These are phyloP conservation scores for Dryadomyces quercus-mongolicae DNA, from an alignment of 2,329 filamentous ascomycete genomes.

Conservation along the genomic window DNA sequence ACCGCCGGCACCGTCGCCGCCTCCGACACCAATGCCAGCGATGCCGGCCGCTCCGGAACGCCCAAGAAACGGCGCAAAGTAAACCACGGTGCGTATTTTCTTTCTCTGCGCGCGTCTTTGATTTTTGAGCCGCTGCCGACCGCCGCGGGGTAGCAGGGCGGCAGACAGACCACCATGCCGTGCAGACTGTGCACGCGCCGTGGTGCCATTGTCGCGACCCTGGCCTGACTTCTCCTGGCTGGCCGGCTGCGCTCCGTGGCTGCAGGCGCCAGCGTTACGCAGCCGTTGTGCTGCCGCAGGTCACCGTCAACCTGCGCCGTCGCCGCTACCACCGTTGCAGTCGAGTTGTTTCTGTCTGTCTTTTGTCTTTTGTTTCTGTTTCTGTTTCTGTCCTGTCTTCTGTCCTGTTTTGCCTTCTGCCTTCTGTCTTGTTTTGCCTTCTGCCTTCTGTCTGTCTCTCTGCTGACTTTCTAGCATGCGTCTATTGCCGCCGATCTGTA, in stretches of 20 bases:
- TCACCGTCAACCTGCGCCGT: not conserved
- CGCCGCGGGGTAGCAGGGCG: too few relatives aligned
- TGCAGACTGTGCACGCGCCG: not conserved
- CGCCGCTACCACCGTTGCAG: too few relatives aligned
- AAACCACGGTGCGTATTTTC: constrained; percentile 63
- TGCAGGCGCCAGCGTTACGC: not conserved
- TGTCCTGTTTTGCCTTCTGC: not conserved
- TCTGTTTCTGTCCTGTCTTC: not conserved
- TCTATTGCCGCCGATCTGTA: constrained; percentile 84
- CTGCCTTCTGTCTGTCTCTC: too few relatives aligned
- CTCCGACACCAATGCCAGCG: constrained; percentile 17
- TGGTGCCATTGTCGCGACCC: not conserved
- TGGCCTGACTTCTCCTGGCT: not conserved
- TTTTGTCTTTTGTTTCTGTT: not conserved
- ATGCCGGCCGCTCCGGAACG: constrained; percentile 30
- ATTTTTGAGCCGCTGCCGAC: too few relatives aligned
- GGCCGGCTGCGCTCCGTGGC: not conserved
- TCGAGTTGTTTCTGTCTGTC: too few relatives aligned
- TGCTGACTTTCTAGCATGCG: constrained; percentile 51
- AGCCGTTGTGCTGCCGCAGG: not conserved
- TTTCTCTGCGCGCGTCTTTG: not conserved
- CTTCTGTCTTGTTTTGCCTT: too few relatives aligned
- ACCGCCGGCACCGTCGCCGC: constrained; percentile 10
- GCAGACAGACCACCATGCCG: too few relatives aligned
- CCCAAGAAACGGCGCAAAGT: constrained; percentile 82